Conservation (phyloP, 2,329 filamentous ascomycete species). For the Knoxdaviesia proteae region DNA sequence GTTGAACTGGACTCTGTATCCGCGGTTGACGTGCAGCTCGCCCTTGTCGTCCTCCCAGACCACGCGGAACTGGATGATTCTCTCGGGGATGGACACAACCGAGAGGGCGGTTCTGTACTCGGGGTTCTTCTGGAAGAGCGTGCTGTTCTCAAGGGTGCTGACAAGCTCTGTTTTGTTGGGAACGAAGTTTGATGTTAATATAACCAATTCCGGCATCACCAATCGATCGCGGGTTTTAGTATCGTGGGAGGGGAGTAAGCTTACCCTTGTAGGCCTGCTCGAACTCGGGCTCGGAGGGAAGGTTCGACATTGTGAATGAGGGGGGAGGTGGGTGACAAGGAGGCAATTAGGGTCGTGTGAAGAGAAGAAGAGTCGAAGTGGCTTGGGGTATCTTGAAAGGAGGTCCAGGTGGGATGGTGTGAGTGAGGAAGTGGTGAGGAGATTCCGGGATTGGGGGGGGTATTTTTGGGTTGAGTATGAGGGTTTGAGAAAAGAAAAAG, state of each 20-base stretch:
- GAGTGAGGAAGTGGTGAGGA: conserved; percentile 3
- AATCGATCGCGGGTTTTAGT: background rate
- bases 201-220: background rate
- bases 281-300: conserved; percentile 84
- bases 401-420: conserved; percentile 1
- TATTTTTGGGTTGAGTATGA: background rate
- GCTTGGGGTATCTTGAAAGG: conserved; percentile 1
- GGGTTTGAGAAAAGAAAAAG: background rate
- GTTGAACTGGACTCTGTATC: conserved; percentile 97
- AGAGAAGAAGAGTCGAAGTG: background rate
- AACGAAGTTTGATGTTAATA: no score
- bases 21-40: conserved; percentile 76
- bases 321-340: conserved; percentile 1
- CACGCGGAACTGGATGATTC: conserved; percentile 91
- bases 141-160: conserved; percentile 83
- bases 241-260: conserved; percentile 6
- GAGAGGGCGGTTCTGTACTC: conserved; percentile 83
- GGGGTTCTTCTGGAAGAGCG: conserved; percentile 81
- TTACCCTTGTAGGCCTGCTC: conserved; percentile 93
- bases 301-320: conserved; percentile 48
- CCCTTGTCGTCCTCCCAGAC: conserved; percentile 92
- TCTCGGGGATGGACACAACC: conserved; percentile 79
- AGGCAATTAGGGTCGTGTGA: background rate
- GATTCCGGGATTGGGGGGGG: background rate
- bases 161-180: conserved; percentile 48